Conservation (phyloP, 106 monocot species). For the Acorus gramineus region DNA sequence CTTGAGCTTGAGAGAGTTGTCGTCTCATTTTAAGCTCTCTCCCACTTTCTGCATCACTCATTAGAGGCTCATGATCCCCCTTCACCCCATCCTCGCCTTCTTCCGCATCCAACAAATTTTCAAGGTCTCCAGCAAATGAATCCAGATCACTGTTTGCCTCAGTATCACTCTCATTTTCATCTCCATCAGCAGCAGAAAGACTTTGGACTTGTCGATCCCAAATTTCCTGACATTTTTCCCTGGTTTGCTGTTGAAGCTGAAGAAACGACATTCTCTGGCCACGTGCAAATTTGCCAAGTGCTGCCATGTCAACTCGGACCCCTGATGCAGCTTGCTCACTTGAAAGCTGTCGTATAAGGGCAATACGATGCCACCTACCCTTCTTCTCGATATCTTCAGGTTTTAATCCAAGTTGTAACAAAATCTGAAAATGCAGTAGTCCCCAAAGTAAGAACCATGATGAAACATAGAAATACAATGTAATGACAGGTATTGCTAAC, state of each 20-base stretch:
- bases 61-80: conserved; percentile 33
- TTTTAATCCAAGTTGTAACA: conserved; percentile 74
- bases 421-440: conserved; percentile 34
- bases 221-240: conserved; percentile 98
- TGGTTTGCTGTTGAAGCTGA: conserved; percentile 97
- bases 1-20: conserved; percentile 54
- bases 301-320: conserved; percentile 65
- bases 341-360: conserved; percentile 82
- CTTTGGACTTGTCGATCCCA: conserved; percentile 94
- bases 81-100: conserved; percentile 77
- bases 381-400: conserved; percentile 86
- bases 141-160: conserved; percentile 92
- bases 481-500: too few relatives aligned
- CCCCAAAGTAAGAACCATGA: too few relatives aligned
- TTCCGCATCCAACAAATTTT: conserved; percentile 96
- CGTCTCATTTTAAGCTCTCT: conserved; percentile 96
- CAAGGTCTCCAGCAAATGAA: conserved; percentile 99
- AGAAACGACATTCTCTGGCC: conserved; percentile 95
- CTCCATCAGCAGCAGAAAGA: conserved; percentile 75
- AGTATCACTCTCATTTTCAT: conserved; percentile 76
- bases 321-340: conserved; percentile 92
- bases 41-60: conserved; percentile 51
- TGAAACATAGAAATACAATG: too few relatives aligned
- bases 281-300: conserved; percentile 91
- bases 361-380: conserved; percentile 97